phyloP scores from a whole-genome alignment of 805 yeast species.

The Hagleromyces aurorensis region DNA sequence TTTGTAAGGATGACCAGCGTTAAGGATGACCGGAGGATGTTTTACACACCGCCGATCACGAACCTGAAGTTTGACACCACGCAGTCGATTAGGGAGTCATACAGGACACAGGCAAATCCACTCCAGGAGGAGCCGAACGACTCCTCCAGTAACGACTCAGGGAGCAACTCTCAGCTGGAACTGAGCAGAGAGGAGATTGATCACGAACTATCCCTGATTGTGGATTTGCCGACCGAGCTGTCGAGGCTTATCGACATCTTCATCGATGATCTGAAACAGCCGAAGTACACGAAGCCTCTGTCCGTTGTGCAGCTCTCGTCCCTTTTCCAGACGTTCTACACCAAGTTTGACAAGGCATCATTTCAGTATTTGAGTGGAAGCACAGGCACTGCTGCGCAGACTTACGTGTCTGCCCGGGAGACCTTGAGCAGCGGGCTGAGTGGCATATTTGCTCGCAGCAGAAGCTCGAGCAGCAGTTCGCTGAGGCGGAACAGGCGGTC shows the following conservation, averaged over 20 bases:
- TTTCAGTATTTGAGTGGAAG: slow-evolving; percentile 20
- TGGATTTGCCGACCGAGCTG: slow-evolving; percentile 23
- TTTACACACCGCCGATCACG: slow-evolving; percentile 29
- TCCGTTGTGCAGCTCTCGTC: slow-evolving; percentile 24
- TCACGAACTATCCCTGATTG: slow-evolving; percentile 12
- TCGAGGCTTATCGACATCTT: slow-evolving; percentile 22
- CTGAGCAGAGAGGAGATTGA: slow-evolving; percentile 21
- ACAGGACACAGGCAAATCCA: slow-evolving; percentile 8
- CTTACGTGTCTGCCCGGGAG: slow-evolving; percentile 24
- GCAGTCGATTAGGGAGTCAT: slow-evolving; percentile 24
- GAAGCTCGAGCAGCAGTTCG: slow-evolving; percentile 26
- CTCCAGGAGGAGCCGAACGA: slow-evolving; percentile 9
- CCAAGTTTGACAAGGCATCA: slow-evolving; percentile 25
- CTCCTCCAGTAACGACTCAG: slow-evolving; percentile 4
- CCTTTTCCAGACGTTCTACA: slow-evolving; percentile 27
- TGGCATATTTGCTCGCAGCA: slow-evolving; percentile 30
- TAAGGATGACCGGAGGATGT: slow-evolving; percentile 8
- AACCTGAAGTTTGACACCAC: slow-evolving; percentile 21
- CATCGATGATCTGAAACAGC: slow-evolving; percentile 29
- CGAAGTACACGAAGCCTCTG: slow-evolving; percentile 28
- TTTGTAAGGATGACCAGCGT: slow-evolving; percentile 4
- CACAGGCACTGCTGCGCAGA: slow-evolving; percentile 3
- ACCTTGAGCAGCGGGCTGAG: slow-evolving; percentile 29
- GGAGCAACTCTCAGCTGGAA: slow-evolving; percentile 5
- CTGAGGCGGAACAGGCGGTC: slow-evolving; percentile 24